phyloP scores from a whole-genome alignment of 2,329 filamentous ascomycete species.

The Aspergillus texensis region DNA sequence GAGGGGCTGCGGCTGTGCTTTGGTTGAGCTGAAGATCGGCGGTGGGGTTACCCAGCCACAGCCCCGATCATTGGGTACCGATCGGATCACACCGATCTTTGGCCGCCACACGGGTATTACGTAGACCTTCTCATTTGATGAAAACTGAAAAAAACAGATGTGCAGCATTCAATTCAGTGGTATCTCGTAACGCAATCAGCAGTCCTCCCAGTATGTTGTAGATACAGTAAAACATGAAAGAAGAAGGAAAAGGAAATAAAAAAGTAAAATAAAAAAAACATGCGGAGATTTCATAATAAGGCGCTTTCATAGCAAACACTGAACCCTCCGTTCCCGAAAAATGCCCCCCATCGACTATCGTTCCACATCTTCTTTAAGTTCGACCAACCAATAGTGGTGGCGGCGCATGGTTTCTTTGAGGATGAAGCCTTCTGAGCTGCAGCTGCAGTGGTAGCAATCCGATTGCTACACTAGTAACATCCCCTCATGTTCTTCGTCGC shows the following conservation, averaged over 20 bases:
- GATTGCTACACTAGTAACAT: slow-evolving; percentile 31
- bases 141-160: not conserved
- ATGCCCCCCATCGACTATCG: slow-evolving; percentile 48
- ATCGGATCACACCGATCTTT: not conserved
- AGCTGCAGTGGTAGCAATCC: not conserved
- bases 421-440: slow-evolving; percentile 35
- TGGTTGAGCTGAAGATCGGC: slow-evolving; percentile 2
- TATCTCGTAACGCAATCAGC: slow-evolving; percentile 1
- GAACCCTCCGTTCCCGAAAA: slow-evolving; percentile 54
- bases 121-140: not conserved
- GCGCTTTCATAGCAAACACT: slow-evolving; percentile 54
- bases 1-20: slow-evolving; percentile 19
- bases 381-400: slow-evolving; percentile 46
- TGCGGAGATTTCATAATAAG: slow-evolving; percentile 37
- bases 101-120: not conserved
- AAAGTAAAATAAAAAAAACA: not conserved
- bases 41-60: slow-evolving; percentile 6
- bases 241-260: not conserved
- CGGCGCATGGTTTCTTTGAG: slow-evolving; percentile 47
- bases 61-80: not conserved
- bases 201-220: not conserved
- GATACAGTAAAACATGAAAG: not conserved
- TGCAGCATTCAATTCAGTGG: not conserved
- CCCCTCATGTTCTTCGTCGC: slow-evolving; percentile 37
- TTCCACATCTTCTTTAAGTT: slow-evolving; percentile 48